Evolutionary conservation across 345 rosid genomes (phyloP), one percentile per base, ranked within the genome.

Genomic region (Excoecaria agallocha): DNA sequence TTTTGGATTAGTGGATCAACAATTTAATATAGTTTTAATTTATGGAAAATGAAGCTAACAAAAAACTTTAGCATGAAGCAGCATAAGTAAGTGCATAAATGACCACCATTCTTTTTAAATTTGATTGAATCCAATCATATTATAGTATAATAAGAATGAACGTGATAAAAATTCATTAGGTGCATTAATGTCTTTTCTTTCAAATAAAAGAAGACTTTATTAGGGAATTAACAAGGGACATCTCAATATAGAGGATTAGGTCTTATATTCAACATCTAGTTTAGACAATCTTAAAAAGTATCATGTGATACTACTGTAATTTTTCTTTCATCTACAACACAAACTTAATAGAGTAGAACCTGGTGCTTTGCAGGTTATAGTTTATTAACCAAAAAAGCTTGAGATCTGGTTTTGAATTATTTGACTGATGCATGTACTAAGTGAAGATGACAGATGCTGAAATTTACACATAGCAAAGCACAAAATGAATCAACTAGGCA

Each of bases 1-100:
- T 80, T 57, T 10, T 62, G 46, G 25, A 71, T 48, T 25, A 46
- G 66, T 63, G 15, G 69, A 48, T 22, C 37, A 75, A 59, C 52
- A 45, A 17, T 38, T 57, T 19, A 1, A 7, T 12, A 51, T 61
- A 43, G 64, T 58, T 49, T 59, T 49, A 11, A 45, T 37, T 30
- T n/a, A 39, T 68, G 9, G 13, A 3, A 12, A 25, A 71, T 61
- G 30, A 12, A 75, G 58, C 52, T 6, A 39, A 68, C 39, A 37
- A 13, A 58, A 3, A 41, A 20, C 50, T 50, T 7, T 22, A 46
- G 38, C 16, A 16, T n/a, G 15, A 19, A 43, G 64, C 63, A 54
- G 39, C 25, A 59, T 15, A 17, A 75, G n/a, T 30, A 41, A 68
- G 52, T 2, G 48, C 9, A 54, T 4, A 52, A 63, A 22, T 37